These are phyloP conservation scores for Pseudogymnoascus sp. DNA, from an alignment of 2,329 filamentous ascomycete species.

Conservation along the genomic window DNA sequence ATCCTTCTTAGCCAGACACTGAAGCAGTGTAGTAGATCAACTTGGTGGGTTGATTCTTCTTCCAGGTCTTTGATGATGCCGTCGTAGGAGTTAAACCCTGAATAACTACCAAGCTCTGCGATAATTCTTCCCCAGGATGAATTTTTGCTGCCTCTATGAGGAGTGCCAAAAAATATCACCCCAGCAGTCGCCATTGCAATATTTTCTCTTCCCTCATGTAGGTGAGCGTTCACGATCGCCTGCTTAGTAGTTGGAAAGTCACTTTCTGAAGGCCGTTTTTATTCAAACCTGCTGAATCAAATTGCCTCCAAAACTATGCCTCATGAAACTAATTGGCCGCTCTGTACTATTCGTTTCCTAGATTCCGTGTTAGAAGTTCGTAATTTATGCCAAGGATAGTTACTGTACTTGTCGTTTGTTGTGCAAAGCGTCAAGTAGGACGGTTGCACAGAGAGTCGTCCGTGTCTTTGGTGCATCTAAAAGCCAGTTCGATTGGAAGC, in stretches of 20 bases:
- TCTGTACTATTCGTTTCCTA: conserved; percentile 18
- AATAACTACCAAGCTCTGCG: neutral
- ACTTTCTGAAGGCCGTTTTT: neutral
- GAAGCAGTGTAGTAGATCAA: neutral
- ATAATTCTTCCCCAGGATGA: neutral
- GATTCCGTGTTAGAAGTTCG: neutral
- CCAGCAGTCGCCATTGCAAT: neutral
- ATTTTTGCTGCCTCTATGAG: neutral
- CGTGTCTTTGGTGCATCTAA: neutral
- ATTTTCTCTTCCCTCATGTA: neutral
- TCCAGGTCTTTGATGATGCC: conserved; percentile 8
- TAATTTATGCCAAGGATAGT: neutral
- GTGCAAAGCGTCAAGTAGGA: neutral
- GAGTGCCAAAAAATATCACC: neutral
- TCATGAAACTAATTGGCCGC: conserved; percentile 23
- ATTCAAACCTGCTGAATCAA: conserved; percentile 19
- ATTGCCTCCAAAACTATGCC: conserved; percentile 22
- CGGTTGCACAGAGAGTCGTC: neutral
- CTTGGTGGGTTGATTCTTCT: neutral
- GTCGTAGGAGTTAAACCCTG: neutral
- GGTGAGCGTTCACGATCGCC: neutral
- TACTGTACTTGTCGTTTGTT: neutral
- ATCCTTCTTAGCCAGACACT: neutral
- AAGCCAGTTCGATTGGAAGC: neutral
- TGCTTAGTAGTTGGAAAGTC: neutral